A percentile compares a stretch with the other conserved stretches of the same genome.
phyloP scores from a whole-genome alignment of 176 grass and related monocot species.

The Chrysopogon serrulatus region DNA sequence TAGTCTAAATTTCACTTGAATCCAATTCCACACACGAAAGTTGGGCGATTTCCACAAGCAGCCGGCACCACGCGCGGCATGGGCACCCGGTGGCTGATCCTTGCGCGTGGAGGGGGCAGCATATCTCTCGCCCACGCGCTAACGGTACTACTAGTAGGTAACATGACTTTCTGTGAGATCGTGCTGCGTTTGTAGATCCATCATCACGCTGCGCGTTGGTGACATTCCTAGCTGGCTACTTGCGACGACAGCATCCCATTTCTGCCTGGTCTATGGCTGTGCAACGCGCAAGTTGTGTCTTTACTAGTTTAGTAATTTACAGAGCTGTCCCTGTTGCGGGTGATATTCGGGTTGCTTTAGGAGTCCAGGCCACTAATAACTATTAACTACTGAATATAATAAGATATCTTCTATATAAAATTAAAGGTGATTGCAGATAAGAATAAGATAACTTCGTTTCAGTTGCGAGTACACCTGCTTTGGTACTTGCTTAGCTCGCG shows the following conservation, averaged over 20 bases:
- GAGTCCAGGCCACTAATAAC: background rate
- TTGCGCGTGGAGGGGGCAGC: background rate
- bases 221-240: background rate
- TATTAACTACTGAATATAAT: background rate
- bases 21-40: too few species aligned
- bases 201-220: background rate
- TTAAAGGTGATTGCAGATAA: background rate
- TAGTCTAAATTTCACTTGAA: too few species aligned
- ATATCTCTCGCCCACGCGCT: background rate
- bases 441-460: background rate
- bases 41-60: background rate
- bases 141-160: background rate
- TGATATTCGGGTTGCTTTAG: background rate
- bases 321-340: background rate
- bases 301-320: background rate
- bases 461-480: background rate
- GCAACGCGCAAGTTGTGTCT: background rate
- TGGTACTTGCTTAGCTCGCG: conserved; percentile 4
- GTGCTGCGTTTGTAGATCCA: background rate
- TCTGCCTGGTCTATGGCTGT: background rate
- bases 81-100: background rate
- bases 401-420: background rate
- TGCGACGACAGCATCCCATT: background rate
- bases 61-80: background rate
- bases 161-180: background rate